Percentiles rank a stretch among this genome's conserved stretches.
These are phyloP conservation scores for Francoa sonchifolia DNA, from an alignment of 441 rosid genomes.

Conservation along the genomic window DNA sequence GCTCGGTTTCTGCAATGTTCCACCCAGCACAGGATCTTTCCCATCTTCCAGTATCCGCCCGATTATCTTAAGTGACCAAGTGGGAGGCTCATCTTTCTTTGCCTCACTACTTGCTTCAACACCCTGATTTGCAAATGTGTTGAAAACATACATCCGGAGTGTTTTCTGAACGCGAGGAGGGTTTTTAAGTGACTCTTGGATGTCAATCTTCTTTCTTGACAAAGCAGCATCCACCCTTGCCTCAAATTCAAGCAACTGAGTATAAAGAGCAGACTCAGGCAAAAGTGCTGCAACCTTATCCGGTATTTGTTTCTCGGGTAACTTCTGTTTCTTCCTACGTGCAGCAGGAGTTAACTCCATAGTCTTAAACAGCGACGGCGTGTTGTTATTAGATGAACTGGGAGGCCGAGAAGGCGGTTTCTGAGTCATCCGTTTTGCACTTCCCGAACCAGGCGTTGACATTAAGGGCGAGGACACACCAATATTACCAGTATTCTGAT, in stretches of 20 bases:
- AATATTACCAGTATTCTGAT: constrained; percentile 37
- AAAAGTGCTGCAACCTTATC: constrained; percentile 84
- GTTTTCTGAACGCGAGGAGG: constrained; percentile 85
- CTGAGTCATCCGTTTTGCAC: constrained; percentile 53
- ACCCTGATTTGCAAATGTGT: constrained; percentile 77
- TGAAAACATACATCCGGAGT: constrained; percentile 79
- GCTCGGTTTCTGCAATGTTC: constrained; percentile 46
- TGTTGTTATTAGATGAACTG: constrained; percentile 39
- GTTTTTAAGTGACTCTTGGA: constrained; percentile 78
- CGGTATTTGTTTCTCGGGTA: constrained; percentile 72
- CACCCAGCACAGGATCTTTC: constrained; percentile 72
- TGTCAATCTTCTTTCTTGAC: constrained; percentile 81
- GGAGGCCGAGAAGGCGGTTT: constrained; percentile 71
- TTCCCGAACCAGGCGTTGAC: constrained; percentile 44
- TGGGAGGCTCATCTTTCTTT: constrained; percentile 72
- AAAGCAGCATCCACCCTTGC: constrained; percentile 77
- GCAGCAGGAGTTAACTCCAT: constrained; percentile 85
- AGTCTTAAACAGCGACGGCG: constrained; percentile 49
- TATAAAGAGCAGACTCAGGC: constrained; percentile 87
- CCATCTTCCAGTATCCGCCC: constrained; percentile 93
- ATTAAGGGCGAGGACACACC: constrained; percentile 63
- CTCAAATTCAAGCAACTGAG: constrained; percentile 93
- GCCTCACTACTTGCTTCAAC: constrained; percentile 42
- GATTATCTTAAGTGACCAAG: constrained; percentile 81
- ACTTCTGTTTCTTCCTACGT: constrained; percentile 75